A percentile compares a stretch with the other conserved stretches of the same genome.
Conservation (phyloP, 495 filamentous ascomycete species). For the Neurospora intermedia region DNA sequence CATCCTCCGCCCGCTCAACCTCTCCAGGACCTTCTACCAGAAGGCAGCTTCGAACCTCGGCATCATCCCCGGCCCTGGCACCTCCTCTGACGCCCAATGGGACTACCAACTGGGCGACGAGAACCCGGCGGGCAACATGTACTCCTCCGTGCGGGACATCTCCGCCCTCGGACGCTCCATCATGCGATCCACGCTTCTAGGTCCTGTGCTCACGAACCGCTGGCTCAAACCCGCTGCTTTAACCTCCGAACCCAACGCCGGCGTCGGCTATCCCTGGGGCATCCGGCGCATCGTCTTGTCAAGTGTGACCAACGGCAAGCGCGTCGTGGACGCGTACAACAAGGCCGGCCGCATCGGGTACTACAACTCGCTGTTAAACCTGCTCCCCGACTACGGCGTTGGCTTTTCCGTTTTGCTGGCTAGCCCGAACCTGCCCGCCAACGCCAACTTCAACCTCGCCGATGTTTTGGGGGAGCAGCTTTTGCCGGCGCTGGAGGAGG, state of each 20-base stretch:
- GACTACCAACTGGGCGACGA: slow-evolving; percentile 31
- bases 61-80: slow-evolving; percentile 23
- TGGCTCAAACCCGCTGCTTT: slow-evolving; percentile 48
- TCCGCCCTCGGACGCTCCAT: slow-evolving; percentile 44
- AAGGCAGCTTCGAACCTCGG: slow-evolving; percentile 19
- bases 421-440: slow-evolving; percentile 34
- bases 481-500: slow-evolving; percentile 33
- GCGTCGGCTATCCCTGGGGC: slow-evolving; percentile 50
- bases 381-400: slow-evolving; percentile 43
- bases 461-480: slow-evolving; percentile 33
- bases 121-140: slow-evolving; percentile 44
- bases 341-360: slow-evolving; percentile 40
- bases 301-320: slow-evolving; percentile 26
- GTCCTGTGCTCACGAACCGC: slow-evolving; percentile 33
- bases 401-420: slow-evolving; percentile 29
- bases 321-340: slow-evolving; percentile 40
- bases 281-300: slow-evolving; percentile 30
- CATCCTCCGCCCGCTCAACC: slow-evolving; percentile 35
- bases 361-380: slow-evolving; percentile 34
- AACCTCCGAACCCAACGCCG: slow-evolving; percentile 34
- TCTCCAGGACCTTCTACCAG: slow-evolving; percentile 31
- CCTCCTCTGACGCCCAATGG: slow-evolving; percentile 14
- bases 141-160: slow-evolving; percentile 43
- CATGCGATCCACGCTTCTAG: slow-evolving; percentile 37
- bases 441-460: slow-evolving; percentile 37